Evolutionary conservation across 2,329 filamentous ascomycete genomes (phyloP), one percentile per base, ranked within the genome.

Genomic region (Paraphaeosphaeria sporulosa): DNA sequence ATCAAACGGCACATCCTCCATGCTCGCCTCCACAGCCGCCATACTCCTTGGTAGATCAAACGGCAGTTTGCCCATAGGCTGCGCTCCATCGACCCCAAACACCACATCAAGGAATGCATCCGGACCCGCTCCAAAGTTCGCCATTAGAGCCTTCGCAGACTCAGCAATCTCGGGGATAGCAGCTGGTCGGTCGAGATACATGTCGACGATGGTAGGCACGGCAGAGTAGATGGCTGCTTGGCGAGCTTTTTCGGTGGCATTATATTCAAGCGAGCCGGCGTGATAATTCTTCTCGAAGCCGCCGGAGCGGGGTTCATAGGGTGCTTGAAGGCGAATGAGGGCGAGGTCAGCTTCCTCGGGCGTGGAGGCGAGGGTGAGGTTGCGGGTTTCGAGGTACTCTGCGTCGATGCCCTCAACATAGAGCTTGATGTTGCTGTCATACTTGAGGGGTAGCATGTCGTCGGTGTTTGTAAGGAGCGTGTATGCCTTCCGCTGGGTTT

Each of bases 1-100:
- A 63, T 79, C 77, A 60, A 78, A 79, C 0, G 76, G 76, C 50
- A 78, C 69, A 56, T 79, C 76, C 60, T 75, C 75, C 42, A 58
- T 62, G 23, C 59, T 68, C 17, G 61, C 75, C 48, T 78, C 75
- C 0, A 83, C 82, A 1, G 82, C 82, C 47, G 71, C 75, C 63
- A 78, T 76, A 6, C 79, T 82, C 12, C 78, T 65, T 0, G 83
- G 82, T 36, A 85, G 56, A 65, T 85, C 82, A 66, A 83, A 83
- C 0, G 82, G 82, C 59, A 84, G 60, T 67, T 73, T 78, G 0
- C 82, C 82, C 57, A 78, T 65, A 0, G 82, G 82, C 13, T 67
- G 65, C 8, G 72, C 74, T 1, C 70, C 73, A 42, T 76, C 70
- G 8, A 74, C 63, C 0, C 73, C 75, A 56, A 83, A 79, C 0